These are phyloP conservation scores for Coprinopsis cinerea DNA, from an alignment of 768 basidiomycete species.

Conservation along the genomic window DNA sequence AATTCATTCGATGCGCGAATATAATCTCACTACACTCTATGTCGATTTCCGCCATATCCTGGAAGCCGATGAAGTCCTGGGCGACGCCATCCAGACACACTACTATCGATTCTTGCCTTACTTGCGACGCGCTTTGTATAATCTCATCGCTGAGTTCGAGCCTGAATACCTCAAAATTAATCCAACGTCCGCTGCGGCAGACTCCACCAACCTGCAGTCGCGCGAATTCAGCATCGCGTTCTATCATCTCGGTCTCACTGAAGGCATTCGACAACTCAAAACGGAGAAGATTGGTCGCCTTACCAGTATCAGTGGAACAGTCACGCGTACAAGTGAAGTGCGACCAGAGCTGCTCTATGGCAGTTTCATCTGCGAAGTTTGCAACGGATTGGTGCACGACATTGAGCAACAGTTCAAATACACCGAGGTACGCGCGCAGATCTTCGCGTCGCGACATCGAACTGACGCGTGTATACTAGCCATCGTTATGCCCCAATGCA, in stretches of 20 bases:
- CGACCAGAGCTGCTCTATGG: slow-evolving; percentile 91
- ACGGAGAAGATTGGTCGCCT: slow-evolving; percentile 93
- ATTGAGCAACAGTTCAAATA: slow-evolving; percentile 99
- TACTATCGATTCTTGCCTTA: slow-evolving; percentile 98
- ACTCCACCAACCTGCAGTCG: slow-evolving; percentile 83
- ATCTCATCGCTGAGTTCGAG: slow-evolving; percentile 83
- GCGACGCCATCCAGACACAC: slow-evolving; percentile 87
- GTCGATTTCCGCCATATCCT: slow-evolving; percentile 92
- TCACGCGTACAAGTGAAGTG: slow-evolving; percentile 96
- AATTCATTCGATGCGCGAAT: slow-evolving; percentile 92
- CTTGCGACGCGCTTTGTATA: slow-evolving; percentile 84
- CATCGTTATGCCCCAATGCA: slow-evolving; percentile 88
- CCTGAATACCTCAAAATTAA: slow-evolving; percentile 96
- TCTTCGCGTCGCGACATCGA: background rate
- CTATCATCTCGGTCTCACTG: slow-evolving; percentile 89
- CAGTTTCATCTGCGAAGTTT: slow-evolving; percentile 89
- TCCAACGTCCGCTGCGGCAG: slow-evolving; percentile 78
- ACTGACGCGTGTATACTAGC: slow-evolving; percentile 42
- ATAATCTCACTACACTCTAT: slow-evolving; percentile 91
- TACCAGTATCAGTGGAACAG: slow-evolving; percentile 94
- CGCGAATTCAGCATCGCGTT: slow-evolving; percentile 96
- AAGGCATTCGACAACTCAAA: slow-evolving; percentile 88
- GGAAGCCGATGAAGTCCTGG: slow-evolving; percentile 86
- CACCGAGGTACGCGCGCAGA: slow-evolving; percentile 65
- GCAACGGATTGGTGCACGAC: slow-evolving; percentile 80